These are phyloP conservation scores for Albophoma yamanashiensis DNA, from an alignment of 2,329 filamentous ascomycete species.

Conservation along the genomic window DNA sequence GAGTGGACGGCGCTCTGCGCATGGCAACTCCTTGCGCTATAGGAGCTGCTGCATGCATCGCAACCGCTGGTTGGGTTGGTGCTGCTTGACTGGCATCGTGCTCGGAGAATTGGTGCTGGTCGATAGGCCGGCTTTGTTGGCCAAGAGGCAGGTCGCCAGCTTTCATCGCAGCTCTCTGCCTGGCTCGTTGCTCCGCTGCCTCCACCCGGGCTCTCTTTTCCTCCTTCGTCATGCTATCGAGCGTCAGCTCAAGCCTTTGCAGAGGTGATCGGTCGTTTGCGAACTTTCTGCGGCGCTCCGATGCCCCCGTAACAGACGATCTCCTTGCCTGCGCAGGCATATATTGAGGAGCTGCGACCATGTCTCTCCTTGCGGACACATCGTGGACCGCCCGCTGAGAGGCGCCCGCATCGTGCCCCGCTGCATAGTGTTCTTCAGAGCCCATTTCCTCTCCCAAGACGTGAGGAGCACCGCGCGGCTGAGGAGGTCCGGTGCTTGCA, in stretches of 20 bases:
- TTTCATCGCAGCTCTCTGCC: conserved; percentile 44
- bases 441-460: conserved; percentile 13
- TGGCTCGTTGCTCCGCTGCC: conserved; percentile 66
- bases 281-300: conserved; percentile 45
- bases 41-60: neutral
- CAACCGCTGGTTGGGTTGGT: neutral
- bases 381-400: conserved; percentile 10
- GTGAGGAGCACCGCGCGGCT: conserved; percentile 1
- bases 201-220: conserved; percentile 80
- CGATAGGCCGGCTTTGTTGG: conserved; percentile 10
- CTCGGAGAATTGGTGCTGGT: conserved; percentile 8
- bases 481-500: conserved; percentile 5
- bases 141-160: conserved; percentile 13
- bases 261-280: conserved; percentile 81
- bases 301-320: conserved; percentile 25
- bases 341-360: conserved; percentile 9
- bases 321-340: conserved; percentile 20
- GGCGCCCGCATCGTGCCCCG: conserved; percentile 3
- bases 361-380: conserved; percentile 11
- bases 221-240: conserved; percentile 90
- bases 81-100: neutral
- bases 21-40: neutral
- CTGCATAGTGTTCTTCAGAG: conserved; percentile 13
- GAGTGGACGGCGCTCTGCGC: neutral
- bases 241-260: conserved; percentile 82